Base-by-base conservation (phyloP, 2,329 filamentous ascomycete genomes). In the Cordyceps militaris region DNA sequence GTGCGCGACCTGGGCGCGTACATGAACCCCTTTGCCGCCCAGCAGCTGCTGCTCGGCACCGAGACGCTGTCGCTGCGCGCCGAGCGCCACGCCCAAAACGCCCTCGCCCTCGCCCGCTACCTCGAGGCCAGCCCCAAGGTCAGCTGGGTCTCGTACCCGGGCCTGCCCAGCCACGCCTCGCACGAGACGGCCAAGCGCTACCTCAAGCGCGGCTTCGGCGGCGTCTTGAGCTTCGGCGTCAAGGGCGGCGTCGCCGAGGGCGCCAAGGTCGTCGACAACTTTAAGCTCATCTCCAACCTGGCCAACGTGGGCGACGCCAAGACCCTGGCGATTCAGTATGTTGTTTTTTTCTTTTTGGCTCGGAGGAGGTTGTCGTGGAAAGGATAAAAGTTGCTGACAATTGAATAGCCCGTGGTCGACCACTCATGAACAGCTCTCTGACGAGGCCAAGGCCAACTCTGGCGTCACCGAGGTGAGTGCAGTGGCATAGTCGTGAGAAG, bases 271-370 rank as follows among this genome's bases (percentile, higher is more conserved):
- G 94, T 97, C 54, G 94, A 99, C 73, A 85, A 85, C 65, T 95
- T 99, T 78, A 94, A 95, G 81, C 76, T 99, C 64, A 91, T 97
- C 66, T 96, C 91, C 19, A 97, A 97, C 74, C 77, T 97, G 64
- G 94, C 94, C 59, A 99, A 99, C 70, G 92, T 97, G 28, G 93
- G 93, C 59, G 93, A 97, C 71, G 89, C 89, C 50, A 97, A 97
- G 82, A 96, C 92, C 7, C 78, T 97, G 61, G 92, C 92, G 24
- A 96, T 97, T 65, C 92, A 97, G 73, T 74, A 54, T 65, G 73
- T 67, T 9, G 23, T 14, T 38, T 8, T 23, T 7, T n/a, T n/a
- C n/a, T n/a, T n/a, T n/a, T n/a, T n/a, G n/a, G n/a, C 7, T 3
- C 16, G 7, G 14, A 16, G 11, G n/a, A 34, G 0, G 14, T 9